phyloP scores from a whole-genome alignment of 495 filamentous ascomycete genomes.

The Pyronema domesticum region DNA sequence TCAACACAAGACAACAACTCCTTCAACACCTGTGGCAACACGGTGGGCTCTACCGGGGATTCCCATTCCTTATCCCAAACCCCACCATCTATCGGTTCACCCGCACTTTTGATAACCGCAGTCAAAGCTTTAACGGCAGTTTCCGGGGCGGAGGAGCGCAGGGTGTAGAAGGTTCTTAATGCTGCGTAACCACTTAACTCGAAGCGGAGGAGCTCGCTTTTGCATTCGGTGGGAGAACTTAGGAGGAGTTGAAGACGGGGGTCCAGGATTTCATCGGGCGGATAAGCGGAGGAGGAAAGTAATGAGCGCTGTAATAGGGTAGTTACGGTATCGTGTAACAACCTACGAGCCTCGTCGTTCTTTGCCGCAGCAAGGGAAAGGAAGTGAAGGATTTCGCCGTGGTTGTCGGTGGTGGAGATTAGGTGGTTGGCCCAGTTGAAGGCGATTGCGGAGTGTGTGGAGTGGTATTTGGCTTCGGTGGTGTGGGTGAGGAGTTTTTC shows the following conservation, averaged over 20 bases:
- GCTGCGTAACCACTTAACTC: slow-evolving; percentile 22
- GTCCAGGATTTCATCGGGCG: slow-evolving; percentile 9
- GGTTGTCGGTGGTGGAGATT: slow-evolving; percentile 9
- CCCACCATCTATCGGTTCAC: slow-evolving; percentile 21
- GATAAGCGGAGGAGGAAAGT: slow-evolving; percentile 10
- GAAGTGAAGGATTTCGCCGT: slow-evolving; percentile 21
- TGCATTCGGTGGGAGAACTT: slow-evolving; percentile 11
- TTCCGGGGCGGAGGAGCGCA: slow-evolving; percentile 5
- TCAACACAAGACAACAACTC: slow-evolving; percentile 11
- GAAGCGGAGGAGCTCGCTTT: slow-evolving; percentile 20
- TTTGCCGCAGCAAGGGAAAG: slow-evolving; percentile 17
- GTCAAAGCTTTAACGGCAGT: slow-evolving; percentile 13
- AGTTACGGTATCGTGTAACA: slow-evolving; percentile 15
- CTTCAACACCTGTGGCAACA: slow-evolving; percentile 11
- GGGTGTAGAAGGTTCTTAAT: slow-evolving; percentile 15
- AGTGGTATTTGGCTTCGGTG: slow-evolving; percentile 10
- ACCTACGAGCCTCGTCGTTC: neutral
- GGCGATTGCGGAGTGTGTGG: slow-evolving; percentile 16
- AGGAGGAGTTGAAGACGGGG: slow-evolving; percentile 12
- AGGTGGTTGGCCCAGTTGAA: slow-evolving; percentile 19
- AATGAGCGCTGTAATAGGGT: slow-evolving; percentile 13
- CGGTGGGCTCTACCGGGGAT: slow-evolving; percentile 17
- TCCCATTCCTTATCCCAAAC: slow-evolving; percentile 19
- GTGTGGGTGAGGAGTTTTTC: slow-evolving; percentile 20
- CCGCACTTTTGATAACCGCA: slow-evolving; percentile 20